These are phyloP conservation scores for Candida gorgasii DNA, from an alignment of 805 yeast species.

Conservation along the genomic window DNA sequence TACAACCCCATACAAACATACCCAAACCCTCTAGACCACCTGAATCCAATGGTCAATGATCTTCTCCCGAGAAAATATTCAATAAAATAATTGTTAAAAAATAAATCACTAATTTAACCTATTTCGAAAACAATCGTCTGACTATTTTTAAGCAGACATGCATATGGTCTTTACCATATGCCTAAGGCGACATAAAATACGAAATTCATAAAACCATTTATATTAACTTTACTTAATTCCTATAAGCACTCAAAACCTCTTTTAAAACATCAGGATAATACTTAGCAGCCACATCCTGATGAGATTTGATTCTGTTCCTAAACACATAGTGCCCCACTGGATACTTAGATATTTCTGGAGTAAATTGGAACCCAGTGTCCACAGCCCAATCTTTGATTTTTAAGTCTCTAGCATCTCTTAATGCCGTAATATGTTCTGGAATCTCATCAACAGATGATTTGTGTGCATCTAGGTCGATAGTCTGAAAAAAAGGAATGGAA, in stretches of 20 bases:
- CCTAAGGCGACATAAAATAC: too few relatives aligned
- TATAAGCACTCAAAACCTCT: constrained; percentile 26
- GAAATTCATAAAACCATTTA: neutral
- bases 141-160: too few relatives aligned
- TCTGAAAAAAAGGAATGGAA: constrained; percentile 51
- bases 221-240: neutral
- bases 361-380: constrained; percentile 41
- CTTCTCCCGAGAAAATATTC: too few relatives aligned
- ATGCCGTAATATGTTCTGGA: constrained; percentile 26
- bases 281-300: constrained; percentile 43
- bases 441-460: constrained; percentile 31
- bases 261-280: constrained; percentile 44
- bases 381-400: constrained; percentile 36
- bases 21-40: too few relatives aligned
- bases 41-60: too few relatives aligned
- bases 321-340: constrained; percentile 52
- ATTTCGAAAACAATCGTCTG: too few relatives aligned
- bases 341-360: constrained; percentile 33
- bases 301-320: constrained; percentile 45
- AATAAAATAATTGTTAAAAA: too few relatives aligned
- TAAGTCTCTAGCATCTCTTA: constrained; percentile 37
- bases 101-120: too few relatives aligned
- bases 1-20: too few relatives aligned
- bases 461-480: constrained; percentile 40
- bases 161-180: too few relatives aligned